These are phyloP conservation scores for Artemisia tridentata DNA, from an alignment of 129 eudicot species.

Conservation along the genomic window DNA sequence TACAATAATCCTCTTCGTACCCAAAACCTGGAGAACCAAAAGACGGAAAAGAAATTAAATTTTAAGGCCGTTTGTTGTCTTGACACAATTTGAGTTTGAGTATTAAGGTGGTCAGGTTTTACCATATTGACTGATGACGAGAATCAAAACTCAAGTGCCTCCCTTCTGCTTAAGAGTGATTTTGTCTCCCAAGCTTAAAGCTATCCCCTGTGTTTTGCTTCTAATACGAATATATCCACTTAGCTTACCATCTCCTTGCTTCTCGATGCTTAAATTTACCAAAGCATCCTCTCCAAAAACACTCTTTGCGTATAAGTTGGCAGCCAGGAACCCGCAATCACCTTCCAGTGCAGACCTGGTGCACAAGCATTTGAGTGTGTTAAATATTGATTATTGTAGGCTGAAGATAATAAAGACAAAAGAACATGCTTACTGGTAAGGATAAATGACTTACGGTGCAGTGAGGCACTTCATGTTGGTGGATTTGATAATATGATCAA, in stretches of 20 bases:
- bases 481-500: slow-evolving; percentile 84
- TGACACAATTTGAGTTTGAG: neutral
- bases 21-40: neutral
- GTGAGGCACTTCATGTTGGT: slow-evolving; percentile 98
- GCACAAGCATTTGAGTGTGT: neutral
- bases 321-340: slow-evolving; percentile 92
- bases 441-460: slow-evolving; percentile 59
- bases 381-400: too few species aligned
- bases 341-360: slow-evolving; percentile 92
- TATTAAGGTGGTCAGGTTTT: neutral
- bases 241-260: slow-evolving; percentile 78
- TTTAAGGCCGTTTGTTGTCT: neutral
- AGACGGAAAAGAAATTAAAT: neutral
- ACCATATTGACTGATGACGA: neutral
- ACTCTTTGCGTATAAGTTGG: slow-evolving; percentile 94
- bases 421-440: neutral
- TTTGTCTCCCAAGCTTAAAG: slow-evolving; percentile 95
- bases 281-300: slow-evolving; percentile 98
- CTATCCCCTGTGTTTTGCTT: slow-evolving; percentile 98
- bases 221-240: slow-evolving; percentile 93
- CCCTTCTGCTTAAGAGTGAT: slow-evolving; percentile 98
- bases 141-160: slow-evolving; percentile 44
- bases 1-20: neutral
- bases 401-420: neutral
- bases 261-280: slow-evolving; percentile 93